phyloP scores from a whole-genome alignment of 1,284 basidiomycete species.

The Sutorius eximius region DNA sequence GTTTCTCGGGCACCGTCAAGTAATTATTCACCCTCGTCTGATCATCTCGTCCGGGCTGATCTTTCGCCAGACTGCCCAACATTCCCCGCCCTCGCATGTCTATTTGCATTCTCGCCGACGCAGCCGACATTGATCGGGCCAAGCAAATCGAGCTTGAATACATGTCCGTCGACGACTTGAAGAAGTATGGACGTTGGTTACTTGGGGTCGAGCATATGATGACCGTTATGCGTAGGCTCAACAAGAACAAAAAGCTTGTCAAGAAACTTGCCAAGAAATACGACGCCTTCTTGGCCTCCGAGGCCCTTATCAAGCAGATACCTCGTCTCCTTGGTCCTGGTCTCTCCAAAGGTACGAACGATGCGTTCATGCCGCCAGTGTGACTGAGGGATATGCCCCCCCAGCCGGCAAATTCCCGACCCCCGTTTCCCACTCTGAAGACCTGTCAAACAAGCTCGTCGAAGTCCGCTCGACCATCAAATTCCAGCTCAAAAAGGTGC shows the following conservation, averaged over 20 bases:
- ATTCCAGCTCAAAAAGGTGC: constrained; percentile 99
- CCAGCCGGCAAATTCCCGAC: constrained; percentile 99
- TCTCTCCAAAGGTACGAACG: constrained; percentile 87
- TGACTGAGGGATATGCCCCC: constrained; percentile 3
- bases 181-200: constrained; percentile 68
- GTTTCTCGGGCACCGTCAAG: constrained; percentile 98
- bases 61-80: constrained; percentile 76
- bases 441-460: constrained; percentile 87
- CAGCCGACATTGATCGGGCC: constrained; percentile 97
- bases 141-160: constrained; percentile 97
- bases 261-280: constrained; percentile 99
- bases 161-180: constrained; percentile 99
- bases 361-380: not conserved
- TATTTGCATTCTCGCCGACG: constrained; percentile 99
- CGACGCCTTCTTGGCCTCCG: constrained; percentile 98
- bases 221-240: constrained; percentile 57
- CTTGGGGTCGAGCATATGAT: not conserved
- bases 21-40: constrained; percentile 34
- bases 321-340: constrained; percentile 99
- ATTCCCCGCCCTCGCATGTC: constrained; percentile 99
- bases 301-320: constrained; percentile 99
- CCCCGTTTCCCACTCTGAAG: constrained; percentile 91
- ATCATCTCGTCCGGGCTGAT: not conserved
- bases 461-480: constrained; percentile 99
- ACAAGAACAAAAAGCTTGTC: constrained; percentile 99